Conservation (phyloP, 352 stramenopile genomes). For the Albugo laibachii region DNA sequence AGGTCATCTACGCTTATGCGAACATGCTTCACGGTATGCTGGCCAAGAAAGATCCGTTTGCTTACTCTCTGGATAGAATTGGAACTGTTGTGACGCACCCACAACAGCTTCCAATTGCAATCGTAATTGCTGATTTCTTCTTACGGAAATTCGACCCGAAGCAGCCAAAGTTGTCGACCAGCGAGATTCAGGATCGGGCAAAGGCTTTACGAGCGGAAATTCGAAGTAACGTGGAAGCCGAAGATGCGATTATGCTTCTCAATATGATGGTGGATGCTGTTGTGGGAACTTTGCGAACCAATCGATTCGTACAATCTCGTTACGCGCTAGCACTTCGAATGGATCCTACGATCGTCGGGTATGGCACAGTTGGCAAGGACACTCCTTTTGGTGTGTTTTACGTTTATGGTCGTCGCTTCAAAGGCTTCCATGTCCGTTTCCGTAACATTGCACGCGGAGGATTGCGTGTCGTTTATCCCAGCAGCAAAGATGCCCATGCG, state of each 20-base stretch:
- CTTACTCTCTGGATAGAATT: constrained; percentile 89
- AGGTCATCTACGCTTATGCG: constrained; percentile 91
- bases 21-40: constrained; percentile 91
- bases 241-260: constrained; percentile 50
- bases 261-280: constrained; percentile 67
- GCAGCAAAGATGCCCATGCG: constrained; percentile 65
- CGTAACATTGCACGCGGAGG: constrained; percentile 92
- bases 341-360: constrained; percentile 60
- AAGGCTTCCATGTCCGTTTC: constrained; percentile 96
- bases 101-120: constrained; percentile 77
- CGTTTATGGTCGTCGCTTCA: constrained; percentile 90
- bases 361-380: constrained; percentile 61
- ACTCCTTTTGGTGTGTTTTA: constrained; percentile 89
- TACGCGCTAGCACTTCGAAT: constrained; percentile 64
- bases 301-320: constrained; percentile 65
- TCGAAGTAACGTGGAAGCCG: constrained; percentile 43
- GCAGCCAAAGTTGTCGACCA: constrained; percentile 17
- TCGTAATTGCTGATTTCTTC: constrained; percentile 91
- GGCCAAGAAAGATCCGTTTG: constrained; percentile 84
- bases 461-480: constrained; percentile 90
- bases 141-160: constrained; percentile 69
- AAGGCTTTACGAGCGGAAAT: constrained; percentile 51
- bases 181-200: constrained; percentile 21
- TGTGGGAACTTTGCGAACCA: constrained; percentile 51
- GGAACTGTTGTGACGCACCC: constrained; percentile 83